Evolutionary conservation across 495 filamentous ascomycete genomes (phyloP).

Genomic region (Penicillium cinerascens): DNA sequence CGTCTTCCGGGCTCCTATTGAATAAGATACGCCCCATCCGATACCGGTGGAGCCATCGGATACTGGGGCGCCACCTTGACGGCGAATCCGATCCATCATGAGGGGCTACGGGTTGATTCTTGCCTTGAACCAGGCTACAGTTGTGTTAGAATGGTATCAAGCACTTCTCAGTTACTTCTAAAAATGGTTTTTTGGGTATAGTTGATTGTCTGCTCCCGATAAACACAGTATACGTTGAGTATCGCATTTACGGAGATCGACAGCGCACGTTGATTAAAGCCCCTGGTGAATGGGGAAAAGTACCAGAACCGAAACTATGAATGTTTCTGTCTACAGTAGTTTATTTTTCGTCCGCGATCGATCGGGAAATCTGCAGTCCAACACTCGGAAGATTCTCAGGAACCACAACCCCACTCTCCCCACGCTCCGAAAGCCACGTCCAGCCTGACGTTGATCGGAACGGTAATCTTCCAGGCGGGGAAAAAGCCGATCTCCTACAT

Average conservation of each 20-base stretch:
- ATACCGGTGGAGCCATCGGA: constrained; percentile 20
- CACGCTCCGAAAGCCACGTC: constrained; percentile 21
- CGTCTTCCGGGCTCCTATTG: not conserved
- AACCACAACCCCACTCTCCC: constrained; percentile 15
- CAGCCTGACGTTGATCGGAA: constrained; percentile 16
- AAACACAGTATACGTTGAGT: not conserved
- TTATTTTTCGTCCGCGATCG: not conserved
- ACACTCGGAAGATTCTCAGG: constrained; percentile 9
- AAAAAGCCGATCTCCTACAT: constrained; percentile 7
- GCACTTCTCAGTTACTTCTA: not conserved
- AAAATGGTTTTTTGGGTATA: not conserved
- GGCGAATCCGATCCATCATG: constrained; percentile 11
- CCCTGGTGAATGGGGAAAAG: not conserved
- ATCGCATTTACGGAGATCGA: not conserved
- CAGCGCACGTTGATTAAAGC: not conserved
- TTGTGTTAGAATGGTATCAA: not conserved
- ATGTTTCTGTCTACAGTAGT: not conserved
- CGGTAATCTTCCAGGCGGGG: constrained; percentile 15
- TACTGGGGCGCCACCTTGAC: constrained; percentile 1
- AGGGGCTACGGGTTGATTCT: not conserved
- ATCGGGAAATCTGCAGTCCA: constrained; percentile 11
- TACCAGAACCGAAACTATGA: not conserved
- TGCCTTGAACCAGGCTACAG: not conserved
- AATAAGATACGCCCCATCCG: constrained; percentile 11
- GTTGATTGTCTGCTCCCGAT: not conserved